Evolutionary conservation across 805 yeast genomes (phyloP), one percentile per base, ranked within the genome.

Genomic region (Candida odintsovae): DNA sequence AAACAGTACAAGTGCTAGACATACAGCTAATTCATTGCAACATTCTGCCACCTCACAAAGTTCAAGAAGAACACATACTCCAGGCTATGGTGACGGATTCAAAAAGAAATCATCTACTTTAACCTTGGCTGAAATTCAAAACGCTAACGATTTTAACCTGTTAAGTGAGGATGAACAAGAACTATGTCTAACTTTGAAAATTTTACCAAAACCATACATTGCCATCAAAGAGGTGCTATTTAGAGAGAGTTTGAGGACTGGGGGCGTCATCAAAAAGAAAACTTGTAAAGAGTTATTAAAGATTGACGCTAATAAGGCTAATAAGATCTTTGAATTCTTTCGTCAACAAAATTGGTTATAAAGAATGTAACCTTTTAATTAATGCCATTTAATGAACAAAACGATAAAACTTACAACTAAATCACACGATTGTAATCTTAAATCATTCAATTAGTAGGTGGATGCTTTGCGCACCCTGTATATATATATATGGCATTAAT

Each of bases 181-280:
- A 45, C 67, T 94, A 41, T 95, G 99, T 67, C 75, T 90, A 5
- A 85, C 81, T 42, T 71, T 95, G 50, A 79, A 95, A 51, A 83
- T 95, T 11, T 67, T 86, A 47, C 99, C 99, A 15, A 92, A 94
- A 63, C 95, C 98, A 3, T 94, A 92, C 60, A 70, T 94, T 50
- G 96, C 95, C 3, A 87, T 94, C 52, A 94, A 94, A 61, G 96
- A 88, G 62, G 80, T 88, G 3, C 66, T 94, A 46, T 89, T 94
- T 72, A 79, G 95, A 56, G 97, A 90, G 61, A 79, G 95, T 28
- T 70, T 90, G 36, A 82, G 87, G 54, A 82, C 86, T 38, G 95
- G 95, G 36, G 98, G 98, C 6, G 67, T 76, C 7, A 64, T 94
- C 58, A 87, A 87, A 68, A 84, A 86, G 67, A 83, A 87, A 59